A percentile compares a stretch with the other conserved stretches of the same genome.
Conservation (phyloP, 768 basidiomycete species). For the Botryobasidium botryosum region DNA sequence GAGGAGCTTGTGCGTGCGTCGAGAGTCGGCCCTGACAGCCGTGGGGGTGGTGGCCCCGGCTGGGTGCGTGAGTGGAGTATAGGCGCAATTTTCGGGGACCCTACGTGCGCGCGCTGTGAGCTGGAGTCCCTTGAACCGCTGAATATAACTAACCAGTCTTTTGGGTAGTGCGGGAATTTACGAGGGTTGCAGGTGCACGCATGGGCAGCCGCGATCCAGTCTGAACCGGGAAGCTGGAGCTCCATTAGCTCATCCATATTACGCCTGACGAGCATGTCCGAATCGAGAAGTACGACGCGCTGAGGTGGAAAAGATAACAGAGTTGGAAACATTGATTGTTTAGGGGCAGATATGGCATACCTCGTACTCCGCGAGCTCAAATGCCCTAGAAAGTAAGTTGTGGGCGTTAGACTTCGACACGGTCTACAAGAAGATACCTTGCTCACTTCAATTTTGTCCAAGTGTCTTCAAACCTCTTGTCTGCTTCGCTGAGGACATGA, state of each 20-base stretch:
- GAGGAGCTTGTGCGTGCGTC: conserved; percentile 64
- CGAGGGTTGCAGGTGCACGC: conserved; percentile 92
- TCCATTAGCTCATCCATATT: conserved; percentile 62
- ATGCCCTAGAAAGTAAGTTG: conserved; percentile 25
- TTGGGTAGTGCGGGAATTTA: conserved; percentile 68
- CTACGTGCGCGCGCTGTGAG: conserved; percentile 24
- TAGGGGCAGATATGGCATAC: conserved; percentile 23
- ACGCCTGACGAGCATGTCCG: conserved; percentile 67
- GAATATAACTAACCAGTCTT: conserved; percentile 46
- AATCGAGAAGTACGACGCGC: conserved; percentile 58
- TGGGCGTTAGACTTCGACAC: not conserved
- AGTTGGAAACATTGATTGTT: not conserved
- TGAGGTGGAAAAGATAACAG: conserved; percentile 6
- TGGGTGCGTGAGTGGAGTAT: conserved; percentile 36
- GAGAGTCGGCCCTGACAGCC: conserved; percentile 27
- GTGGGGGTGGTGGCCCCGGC: conserved; percentile 32
- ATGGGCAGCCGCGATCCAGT: conserved; percentile 75
- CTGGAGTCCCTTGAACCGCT: not conserved
- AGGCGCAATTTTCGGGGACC: conserved; percentile 84
- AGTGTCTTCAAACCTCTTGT: conserved; percentile 15
- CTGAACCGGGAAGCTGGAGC: conserved; percentile 31
- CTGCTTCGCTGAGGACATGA: conserved; percentile 13
- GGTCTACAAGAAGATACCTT: not conserved
- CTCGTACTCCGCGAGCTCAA: conserved; percentile 51
- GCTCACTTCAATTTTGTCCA: conserved; percentile 25